These are phyloP conservation scores for Penicillium digitatum DNA, from an alignment of 2,329 filamentous ascomycete genomes.

Conservation along the genomic window DNA sequence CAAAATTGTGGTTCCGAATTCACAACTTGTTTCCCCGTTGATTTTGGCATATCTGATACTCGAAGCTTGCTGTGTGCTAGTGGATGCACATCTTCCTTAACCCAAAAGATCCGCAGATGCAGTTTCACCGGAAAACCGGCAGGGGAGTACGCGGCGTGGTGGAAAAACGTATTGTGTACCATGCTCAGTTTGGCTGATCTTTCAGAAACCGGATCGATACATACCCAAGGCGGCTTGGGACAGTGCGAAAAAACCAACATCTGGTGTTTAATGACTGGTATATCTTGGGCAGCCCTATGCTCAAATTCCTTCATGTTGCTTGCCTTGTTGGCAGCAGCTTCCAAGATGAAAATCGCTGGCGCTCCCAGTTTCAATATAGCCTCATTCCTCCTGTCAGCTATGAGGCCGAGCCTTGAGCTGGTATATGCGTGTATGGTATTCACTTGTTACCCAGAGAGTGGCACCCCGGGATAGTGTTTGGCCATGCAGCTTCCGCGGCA, in stretches of 20 bases:
- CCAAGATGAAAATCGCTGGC: background rate
- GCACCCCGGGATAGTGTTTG: constrained; percentile 43
- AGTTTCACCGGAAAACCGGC: background rate
- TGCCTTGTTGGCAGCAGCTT: background rate
- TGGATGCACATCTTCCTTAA: background rate
- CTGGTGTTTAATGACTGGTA: background rate
- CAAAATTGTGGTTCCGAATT: background rate
- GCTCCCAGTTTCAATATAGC: background rate
- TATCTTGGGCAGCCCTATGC: background rate
- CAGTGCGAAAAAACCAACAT: too few relatives aligned
- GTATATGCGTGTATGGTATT: constrained; percentile 36
- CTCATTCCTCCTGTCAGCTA: constrained; percentile 35
- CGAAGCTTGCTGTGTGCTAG: background rate
- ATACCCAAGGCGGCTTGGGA: background rate
- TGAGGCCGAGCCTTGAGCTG: constrained; percentile 41
- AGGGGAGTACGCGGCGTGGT: background rate
- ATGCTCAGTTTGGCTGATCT: background rate
- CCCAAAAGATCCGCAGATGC: background rate
- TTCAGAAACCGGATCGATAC: background rate
- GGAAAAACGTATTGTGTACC: background rate
- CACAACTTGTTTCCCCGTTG: background rate
- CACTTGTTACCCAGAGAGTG: constrained; percentile 41
- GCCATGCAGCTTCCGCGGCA: constrained; percentile 35
- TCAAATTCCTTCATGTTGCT: background rate
- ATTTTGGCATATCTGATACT: background rate